phyloP scores from a whole-genome alignment of 805 yeast species.

The Huiozyma naganishii region DNA sequence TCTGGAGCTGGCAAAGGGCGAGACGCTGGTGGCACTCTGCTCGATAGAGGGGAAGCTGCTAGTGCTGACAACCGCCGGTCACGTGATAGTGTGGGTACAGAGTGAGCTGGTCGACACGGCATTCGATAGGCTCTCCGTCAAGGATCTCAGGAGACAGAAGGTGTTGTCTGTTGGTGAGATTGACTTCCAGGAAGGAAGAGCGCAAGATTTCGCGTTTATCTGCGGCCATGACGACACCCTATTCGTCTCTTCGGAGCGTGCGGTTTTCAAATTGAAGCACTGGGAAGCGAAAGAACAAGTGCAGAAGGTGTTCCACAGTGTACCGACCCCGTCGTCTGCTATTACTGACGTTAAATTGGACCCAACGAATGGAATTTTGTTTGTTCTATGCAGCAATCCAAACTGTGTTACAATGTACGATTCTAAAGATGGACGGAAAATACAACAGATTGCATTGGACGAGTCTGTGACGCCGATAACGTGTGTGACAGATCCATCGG shows the following conservation, averaged over 20 bases:
- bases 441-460: slow-evolving; percentile 12
- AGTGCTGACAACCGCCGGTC: slow-evolving; percentile 16
- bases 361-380: slow-evolving; percentile 7
- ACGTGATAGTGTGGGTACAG: slow-evolving; percentile 22
- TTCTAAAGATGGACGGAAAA: slow-evolving; percentile 5
- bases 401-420: slow-evolving; percentile 14
- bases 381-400: slow-evolving; percentile 15
- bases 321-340: slow-evolving; percentile 10
- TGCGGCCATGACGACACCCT: slow-evolving; percentile 5
- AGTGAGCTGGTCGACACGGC: slow-evolving; percentile 21
- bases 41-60: slow-evolving; percentile 9
- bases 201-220: slow-evolving; percentile 9
- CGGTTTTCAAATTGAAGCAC: slow-evolving; percentile 8
- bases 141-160: slow-evolving; percentile 5
- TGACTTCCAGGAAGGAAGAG: slow-evolving; percentile 1
- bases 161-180: not conserved
- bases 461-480: slow-evolving; percentile 17
- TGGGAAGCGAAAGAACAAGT: slow-evolving; percentile 10
- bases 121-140: slow-evolving; percentile 15
- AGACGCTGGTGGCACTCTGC: slow-evolving; percentile 17
- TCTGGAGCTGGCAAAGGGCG: slow-evolving; percentile 8
- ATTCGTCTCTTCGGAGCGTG: slow-evolving; percentile 18
- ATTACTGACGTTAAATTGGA: slow-evolving; percentile 24
- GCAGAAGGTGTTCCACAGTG: slow-evolving; percentile 7
- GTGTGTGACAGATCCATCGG: slow-evolving; percentile 20